These are phyloP conservation scores for Diplodia corticola DNA, from an alignment of 2,329 filamentous ascomycete species.

Conservation along the genomic window DNA sequence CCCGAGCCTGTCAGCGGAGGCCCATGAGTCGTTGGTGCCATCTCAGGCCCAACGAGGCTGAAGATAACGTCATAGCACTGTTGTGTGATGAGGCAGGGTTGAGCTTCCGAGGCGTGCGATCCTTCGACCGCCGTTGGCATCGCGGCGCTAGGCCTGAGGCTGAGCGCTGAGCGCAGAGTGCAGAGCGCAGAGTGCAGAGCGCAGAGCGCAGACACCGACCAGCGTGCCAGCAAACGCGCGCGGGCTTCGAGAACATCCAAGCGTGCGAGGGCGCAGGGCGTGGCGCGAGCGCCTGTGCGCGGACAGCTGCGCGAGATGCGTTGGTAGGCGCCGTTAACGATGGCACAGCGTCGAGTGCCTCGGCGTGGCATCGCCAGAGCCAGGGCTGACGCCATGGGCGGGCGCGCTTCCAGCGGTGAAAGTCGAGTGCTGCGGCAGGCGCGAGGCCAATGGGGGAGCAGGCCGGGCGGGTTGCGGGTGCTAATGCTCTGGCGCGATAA, in stretches of 20 bases:
- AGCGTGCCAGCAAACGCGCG: not conserved
- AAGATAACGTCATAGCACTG: conserved; percentile 14
- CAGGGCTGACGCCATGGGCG: not conserved
- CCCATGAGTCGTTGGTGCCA: not conserved
- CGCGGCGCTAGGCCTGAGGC: too few relatives aligned
- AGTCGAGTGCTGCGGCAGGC: not conserved
- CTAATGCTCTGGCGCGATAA: conserved; percentile 8
- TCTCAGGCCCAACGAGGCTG: conserved; percentile 9
- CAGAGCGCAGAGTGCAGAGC: not conserved
- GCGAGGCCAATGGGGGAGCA: conserved; percentile 13
- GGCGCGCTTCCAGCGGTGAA: not conserved
- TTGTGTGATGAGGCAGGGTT: not conserved
- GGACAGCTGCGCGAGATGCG: not conserved
- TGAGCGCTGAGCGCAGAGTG: not conserved
- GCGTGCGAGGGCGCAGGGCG: not conserved
- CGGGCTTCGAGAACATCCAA: not conserved
- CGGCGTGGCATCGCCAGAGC: conserved; percentile 6
- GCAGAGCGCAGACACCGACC: not conserved
- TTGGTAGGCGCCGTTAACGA: not conserved
- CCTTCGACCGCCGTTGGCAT: not conserved
- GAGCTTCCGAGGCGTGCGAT: not conserved
- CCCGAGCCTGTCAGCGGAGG: not conserved
- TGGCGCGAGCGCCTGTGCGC: not conserved
- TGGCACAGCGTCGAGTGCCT: not conserved
- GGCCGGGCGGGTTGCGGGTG: not conserved